Base-by-base conservation (phyloP, 2,329 filamentous ascomycete species). In the Trichoderma sp. region DNA sequence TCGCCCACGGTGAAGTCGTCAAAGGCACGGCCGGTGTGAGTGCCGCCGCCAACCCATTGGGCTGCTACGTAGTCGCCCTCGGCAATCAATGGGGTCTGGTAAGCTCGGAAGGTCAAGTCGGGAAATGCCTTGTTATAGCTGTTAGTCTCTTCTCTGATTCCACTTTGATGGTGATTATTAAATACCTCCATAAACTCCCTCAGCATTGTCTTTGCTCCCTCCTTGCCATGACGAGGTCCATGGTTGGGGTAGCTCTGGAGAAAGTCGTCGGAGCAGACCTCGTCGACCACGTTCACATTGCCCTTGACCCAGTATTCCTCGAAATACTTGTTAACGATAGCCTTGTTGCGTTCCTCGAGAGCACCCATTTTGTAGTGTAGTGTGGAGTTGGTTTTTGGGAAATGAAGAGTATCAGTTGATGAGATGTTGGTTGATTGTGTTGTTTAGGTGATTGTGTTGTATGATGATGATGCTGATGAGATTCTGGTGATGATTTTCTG, bases 191-290 rank as follows among this genome's bases (percentile, higher is more conserved):
- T 67, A 12, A 67, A 67, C 14, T 67, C 65, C 2, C 16, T 27
- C 27, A 67, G n/a, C 65, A 67, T 67, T 18, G 50, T 67, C 29
- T 67, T 67, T 21, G 41, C 41, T 31, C 41, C 38, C 18, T 29
- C 65, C 14, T 67, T 67, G 9, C 65, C 65, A 6, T 53, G 65
- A 29, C n/a, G 41, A 21, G 27, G 65, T 11, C 65, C 65, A 11
- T 67, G 65, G 11, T 50, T 50, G 4, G 65, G 65, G 6, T 45
- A 67, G 41, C 41, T 45, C 18, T 29, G 29, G 24, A 68, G 21
- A 68, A 68, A 68, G 27, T 68, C 65, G 27, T 68, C 65, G 14
- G 41, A n/a, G 41, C 65, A 68, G 29, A 68, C 41, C 27, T 68
- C 41, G 41, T 68, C 65, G 18, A 56, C 65, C 7, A 68, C 29